A percentile compares a stretch with the other conserved stretches of the same genome.
phyloP scores from a whole-genome alignment of 768 basidiomycete species.

The Kwoniella dendrophila region DNA sequence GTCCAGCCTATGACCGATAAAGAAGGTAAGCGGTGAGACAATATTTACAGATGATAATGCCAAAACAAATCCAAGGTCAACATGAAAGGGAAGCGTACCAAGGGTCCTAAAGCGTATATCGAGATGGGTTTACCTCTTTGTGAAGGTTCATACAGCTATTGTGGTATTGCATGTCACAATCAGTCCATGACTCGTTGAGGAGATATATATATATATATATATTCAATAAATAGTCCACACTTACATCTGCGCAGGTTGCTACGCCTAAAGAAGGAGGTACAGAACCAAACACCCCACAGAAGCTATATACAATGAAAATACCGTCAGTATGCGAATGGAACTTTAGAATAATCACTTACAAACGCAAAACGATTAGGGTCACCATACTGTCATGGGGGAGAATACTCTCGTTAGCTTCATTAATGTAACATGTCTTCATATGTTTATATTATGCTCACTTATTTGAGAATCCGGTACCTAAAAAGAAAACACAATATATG shows the following conservation, averaged over 20 bases:
- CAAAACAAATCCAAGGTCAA: too few relatives aligned
- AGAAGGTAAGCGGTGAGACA: not conserved
- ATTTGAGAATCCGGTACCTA: conserved; percentile 39
- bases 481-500: conserved; percentile 38
- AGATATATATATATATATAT: not conserved
- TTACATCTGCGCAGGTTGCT: conserved; percentile 48
- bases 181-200: too few relatives aligned
- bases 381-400: conserved; percentile 29
- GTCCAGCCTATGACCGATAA: conserved; percentile 44
- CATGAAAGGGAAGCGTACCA: conserved; percentile 22
- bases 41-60: not conserved
- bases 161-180: too few relatives aligned
- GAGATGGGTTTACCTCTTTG: conserved; percentile 45
- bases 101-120: conserved; percentile 48
- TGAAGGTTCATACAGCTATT: conserved; percentile 36
- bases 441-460: too few relatives aligned
- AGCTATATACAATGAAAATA: conserved; percentile 10
- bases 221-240: not conserved
- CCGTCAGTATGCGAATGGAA: not conserved
- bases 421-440: too few relatives aligned
- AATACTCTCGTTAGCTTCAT: not conserved
- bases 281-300: conserved; percentile 45
- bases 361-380: conserved; percentile 41
- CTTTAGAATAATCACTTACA: conserved; percentile 36
- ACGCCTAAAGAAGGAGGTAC: conserved; percentile 48